Evolutionary conservation across 371 early-diverging fungal species (phyloP).

Genomic region (Choanephora cucurbitarum): DNA sequence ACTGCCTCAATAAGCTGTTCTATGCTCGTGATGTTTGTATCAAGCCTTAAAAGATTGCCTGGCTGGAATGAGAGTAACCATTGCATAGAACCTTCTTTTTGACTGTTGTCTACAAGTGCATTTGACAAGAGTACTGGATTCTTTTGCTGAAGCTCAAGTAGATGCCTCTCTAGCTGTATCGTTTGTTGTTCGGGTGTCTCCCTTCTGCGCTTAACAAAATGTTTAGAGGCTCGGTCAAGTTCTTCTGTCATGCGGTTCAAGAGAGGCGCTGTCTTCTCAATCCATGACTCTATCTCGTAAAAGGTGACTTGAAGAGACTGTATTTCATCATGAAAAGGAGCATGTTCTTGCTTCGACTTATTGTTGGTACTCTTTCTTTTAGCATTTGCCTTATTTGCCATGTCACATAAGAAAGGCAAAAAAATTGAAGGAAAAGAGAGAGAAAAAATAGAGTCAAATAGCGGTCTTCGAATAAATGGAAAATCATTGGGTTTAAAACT

Average conservation of each 20-base stretch:
- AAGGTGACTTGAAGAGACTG: constrained; percentile 55
- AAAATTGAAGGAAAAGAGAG: not conserved
- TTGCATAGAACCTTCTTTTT: constrained; percentile 13
- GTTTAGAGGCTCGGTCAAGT: constrained; percentile 47
- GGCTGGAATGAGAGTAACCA: constrained; percentile 44
- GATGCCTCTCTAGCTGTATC: constrained; percentile 10
- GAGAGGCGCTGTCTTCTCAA: constrained; percentile 52
- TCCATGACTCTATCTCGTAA: constrained; percentile 40
- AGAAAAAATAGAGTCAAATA: not conserved
- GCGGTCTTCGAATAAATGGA: no score
- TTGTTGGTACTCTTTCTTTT: constrained; percentile 12
- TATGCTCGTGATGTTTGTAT: constrained; percentile 41
- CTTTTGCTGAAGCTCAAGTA: constrained; percentile 10
- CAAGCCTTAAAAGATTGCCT: constrained; percentile 31
- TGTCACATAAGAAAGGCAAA: constrained; percentile 16
- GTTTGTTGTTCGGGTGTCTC: not conserved
- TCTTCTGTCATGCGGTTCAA: constrained; percentile 50
- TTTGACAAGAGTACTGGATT: not conserved
- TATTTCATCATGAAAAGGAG: constrained; percentile 43
- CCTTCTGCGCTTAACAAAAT: constrained; percentile 36
- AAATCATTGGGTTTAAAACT: no score
- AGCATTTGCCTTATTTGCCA: constrained; percentile 16
- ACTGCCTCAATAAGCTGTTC: constrained; percentile 43
- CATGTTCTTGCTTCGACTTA: constrained; percentile 37
- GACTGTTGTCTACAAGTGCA: not conserved